Evolutionary conservation across 139 green algal species (phyloP).

Genomic region (Mesostigma viride): DNA sequence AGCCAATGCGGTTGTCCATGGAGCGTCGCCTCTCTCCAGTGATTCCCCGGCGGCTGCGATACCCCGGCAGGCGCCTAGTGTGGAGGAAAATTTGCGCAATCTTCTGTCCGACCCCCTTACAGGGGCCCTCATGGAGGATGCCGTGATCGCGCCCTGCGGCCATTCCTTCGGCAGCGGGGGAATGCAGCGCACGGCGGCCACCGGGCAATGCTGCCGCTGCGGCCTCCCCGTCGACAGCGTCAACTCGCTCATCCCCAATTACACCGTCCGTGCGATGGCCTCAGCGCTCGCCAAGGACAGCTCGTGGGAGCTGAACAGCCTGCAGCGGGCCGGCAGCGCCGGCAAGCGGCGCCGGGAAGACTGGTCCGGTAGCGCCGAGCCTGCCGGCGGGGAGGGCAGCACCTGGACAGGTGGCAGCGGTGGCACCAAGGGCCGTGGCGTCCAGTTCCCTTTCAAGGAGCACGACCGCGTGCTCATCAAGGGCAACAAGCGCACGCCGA

Average conservation of each 20-base stretch:
- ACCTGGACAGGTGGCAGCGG: too few species aligned
- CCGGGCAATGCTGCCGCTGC: too few species aligned
- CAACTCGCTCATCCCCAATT: slow-evolving; percentile 5
- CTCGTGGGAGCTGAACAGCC: neutral
- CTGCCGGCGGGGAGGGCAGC: neutral
- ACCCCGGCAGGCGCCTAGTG: too few species aligned
- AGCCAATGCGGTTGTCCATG: too few species aligned
- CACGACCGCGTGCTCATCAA: slow-evolving; percentile 27
- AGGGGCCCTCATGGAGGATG: slow-evolving; percentile 16
- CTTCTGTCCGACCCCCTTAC: slow-evolving; percentile 9
- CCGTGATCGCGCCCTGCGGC: slow-evolving; percentile 8
- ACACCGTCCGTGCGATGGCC: slow-evolving; percentile 2
- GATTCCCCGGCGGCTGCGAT: too few species aligned
- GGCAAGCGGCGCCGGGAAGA: slow-evolving; percentile 3
- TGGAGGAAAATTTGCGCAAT: too few species aligned
- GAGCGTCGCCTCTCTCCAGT: too few species aligned
- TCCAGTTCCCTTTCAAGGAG: slow-evolving; percentile 25
- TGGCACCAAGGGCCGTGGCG: too few species aligned
- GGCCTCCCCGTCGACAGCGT: neutral
- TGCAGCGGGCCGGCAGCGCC: neutral
- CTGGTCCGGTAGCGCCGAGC: neutral
- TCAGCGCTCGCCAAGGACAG: neutral
- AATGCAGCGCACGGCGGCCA: neutral
- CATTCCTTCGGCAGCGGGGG: slow-evolving; percentile 20
- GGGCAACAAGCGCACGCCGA: slow-evolving; percentile 29